phyloP scores from a whole-genome alignment of 805 yeast species.

The Zygoascus flipseniorum region DNA sequence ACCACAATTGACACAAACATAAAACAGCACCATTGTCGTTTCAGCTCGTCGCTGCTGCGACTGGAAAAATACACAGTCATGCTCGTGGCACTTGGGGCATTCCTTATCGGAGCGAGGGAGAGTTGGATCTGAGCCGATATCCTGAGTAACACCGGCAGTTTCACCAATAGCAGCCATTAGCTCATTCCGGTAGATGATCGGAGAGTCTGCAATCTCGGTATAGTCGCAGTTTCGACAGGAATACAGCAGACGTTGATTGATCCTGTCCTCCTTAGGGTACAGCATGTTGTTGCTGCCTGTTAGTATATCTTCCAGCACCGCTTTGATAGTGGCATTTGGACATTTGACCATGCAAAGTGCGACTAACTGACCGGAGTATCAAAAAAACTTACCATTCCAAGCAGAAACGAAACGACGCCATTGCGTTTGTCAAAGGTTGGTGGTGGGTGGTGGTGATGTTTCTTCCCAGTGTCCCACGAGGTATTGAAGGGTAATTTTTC shows the following conservation, averaged over 20 bases:
- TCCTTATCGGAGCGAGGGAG: constrained; percentile 91
- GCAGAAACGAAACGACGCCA: constrained; percentile 95
- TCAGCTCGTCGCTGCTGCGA: constrained; percentile 92
- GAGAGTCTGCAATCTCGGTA: constrained; percentile 81
- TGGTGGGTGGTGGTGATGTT: background rate
- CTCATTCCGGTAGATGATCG: constrained; percentile 84
- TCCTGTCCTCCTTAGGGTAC: constrained; percentile 93
- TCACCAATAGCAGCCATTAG: constrained; percentile 83
- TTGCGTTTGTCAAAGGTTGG: constrained; percentile 21
- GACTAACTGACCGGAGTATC: too few species aligned
- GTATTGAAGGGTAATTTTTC: background rate
- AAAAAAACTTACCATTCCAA: constrained; percentile 53
- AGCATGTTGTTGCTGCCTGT: constrained; percentile 78
- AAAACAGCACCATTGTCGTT: constrained; percentile 68
- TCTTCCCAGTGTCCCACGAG: background rate
- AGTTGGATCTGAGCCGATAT: constrained; percentile 95
- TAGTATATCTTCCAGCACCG: background rate
- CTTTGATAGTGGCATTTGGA: too few species aligned
- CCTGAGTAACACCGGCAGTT: constrained; percentile 95
- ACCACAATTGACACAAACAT: constrained; percentile 83
- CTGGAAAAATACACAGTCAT: constrained; percentile 94
- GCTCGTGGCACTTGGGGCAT: constrained; percentile 82
- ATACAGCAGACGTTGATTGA: constrained; percentile 61
- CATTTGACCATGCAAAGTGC: too few species aligned
- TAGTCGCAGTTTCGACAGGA: constrained; percentile 94